Base-by-base conservation (phyloP, 495 filamentous ascomycete species). In the Trichoderma erinaceum region DNA sequence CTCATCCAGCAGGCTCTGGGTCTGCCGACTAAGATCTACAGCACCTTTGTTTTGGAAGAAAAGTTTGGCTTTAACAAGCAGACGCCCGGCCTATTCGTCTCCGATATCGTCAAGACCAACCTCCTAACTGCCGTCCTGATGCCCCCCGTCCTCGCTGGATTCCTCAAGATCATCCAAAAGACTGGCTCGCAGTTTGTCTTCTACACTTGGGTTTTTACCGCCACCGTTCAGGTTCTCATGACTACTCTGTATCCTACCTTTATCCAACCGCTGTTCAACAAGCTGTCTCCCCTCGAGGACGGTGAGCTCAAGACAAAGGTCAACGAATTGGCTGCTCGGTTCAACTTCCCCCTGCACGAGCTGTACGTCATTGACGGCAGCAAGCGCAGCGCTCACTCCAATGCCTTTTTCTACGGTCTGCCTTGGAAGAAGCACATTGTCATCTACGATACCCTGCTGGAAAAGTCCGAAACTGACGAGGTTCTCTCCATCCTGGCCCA, bases 391-490 rank as follows among this genome's bases (percentile, higher is more conserved):
- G 92, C 95, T 38, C 95, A 99, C 80, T 96, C 91, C 81, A 99
- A 99, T 74, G 95, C 95, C 61, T 99, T 98, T 79, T 99, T 99
- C 80, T 97, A 95, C 70, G 95, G 95, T 66, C 84, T 99, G 67
- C 95, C 95, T 8, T 98, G 95, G 93, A 97, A 97, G 86, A 99
- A 99, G 86, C 95, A 97, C 81, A 99, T 99, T 79, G 95, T 99
- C 72, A 96, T 99, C 75, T 99, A 96, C 73, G 95, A 99, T 74
- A 99, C 95, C 13, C 78, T 99, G 70, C 93, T 99, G 66, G 94
- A 97, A 78, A 96, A 98, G 83, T 93, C 89, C 76, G 87, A 92
- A 71, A 86, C 89, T 2, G 85, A 93, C 72, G 95, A 99, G 78
- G 93, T 99, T 52, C 92, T 97, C 25, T 94, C 95, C 66, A 93